Conservation (phyloP, 176 grass and related monocot genomes). For the Aegilops longissima region DNA sequence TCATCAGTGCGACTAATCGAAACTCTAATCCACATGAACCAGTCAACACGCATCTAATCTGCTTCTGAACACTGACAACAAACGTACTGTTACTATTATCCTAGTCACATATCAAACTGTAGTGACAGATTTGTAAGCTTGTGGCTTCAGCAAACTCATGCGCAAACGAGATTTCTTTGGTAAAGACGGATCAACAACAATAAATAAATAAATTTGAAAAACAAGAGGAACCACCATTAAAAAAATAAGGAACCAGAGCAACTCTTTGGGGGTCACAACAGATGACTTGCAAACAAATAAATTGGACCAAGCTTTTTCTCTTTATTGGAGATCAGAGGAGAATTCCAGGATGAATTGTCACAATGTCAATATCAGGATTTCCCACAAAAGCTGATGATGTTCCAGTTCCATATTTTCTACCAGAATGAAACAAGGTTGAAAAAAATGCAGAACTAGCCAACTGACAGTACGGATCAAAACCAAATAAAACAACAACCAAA, state of each 20-base stretch:
- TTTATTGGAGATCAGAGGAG: background rate
- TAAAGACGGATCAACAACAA: background rate
- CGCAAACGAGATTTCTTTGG: background rate
- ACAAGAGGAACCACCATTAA: background rate
- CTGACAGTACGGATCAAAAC: background rate
- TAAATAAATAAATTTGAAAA: background rate
- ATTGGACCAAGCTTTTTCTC: too few relatives aligned
- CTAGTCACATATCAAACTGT: background rate
- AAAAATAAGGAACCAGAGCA: background rate
- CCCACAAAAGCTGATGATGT: background rate
- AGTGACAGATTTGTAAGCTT: background rate
- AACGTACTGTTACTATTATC: background rate
- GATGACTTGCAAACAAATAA: background rate
- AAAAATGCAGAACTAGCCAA: too few relatives aligned
- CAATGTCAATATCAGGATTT: background rate
- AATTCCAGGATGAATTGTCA: background rate
- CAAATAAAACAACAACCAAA: background rate
- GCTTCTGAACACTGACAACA: background rate
- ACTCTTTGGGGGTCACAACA: background rate
- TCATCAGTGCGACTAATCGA: constrained; percentile 20
- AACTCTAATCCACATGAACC: constrained; percentile 3
- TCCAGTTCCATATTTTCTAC: too few relatives aligned
- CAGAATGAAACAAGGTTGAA: too few relatives aligned
- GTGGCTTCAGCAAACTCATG: background rate
- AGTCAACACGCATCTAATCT: background rate